These are phyloP conservation scores for Ganoderma multipileum DNA, from an alignment of 1,284 basidiomycete genomes.

Conservation along the genomic window DNA sequence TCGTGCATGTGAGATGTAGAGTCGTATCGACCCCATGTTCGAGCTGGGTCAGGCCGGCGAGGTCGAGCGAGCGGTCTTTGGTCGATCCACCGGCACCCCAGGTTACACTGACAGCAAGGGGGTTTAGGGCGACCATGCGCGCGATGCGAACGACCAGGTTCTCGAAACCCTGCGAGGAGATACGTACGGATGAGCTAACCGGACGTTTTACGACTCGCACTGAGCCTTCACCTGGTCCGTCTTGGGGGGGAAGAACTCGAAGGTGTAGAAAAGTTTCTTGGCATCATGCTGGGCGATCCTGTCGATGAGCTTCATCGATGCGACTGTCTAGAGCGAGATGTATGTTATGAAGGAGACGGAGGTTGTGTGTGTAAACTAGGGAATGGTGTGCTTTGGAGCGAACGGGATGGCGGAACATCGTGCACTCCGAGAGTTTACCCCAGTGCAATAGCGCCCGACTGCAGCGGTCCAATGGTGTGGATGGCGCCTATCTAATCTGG, in stretches of 20 bases:
- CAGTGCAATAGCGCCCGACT: background rate
- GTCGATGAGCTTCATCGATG: conserved; percentile 71
- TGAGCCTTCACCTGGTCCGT: conserved; percentile 74
- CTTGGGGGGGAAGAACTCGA: conserved; percentile 96
- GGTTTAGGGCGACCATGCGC: conserved; percentile 72
- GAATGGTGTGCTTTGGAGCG: conserved; percentile 6
- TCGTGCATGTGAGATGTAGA: conserved; percentile 97
- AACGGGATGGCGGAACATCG: conserved; percentile 8
- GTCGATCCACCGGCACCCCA: conserved; percentile 99
- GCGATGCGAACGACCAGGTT: conserved; percentile 86
- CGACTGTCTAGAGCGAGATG: background rate
- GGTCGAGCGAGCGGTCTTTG: conserved; percentile 85
- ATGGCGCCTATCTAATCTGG: conserved; percentile 30
- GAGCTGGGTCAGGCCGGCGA: conserved; percentile 76
- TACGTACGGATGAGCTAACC: conserved; percentile 19
- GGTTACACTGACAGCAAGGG: conserved; percentile 87
- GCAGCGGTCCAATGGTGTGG: background rate
- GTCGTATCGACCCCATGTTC: conserved; percentile 85
- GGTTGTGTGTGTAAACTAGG: background rate
- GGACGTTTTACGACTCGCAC: conserved; percentile 19
- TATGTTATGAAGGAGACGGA: conserved; percentile 10
- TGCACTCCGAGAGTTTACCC: background rate
- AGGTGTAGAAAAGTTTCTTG: conserved; percentile 77
- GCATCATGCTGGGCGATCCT: conserved; percentile 58
- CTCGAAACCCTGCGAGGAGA: conserved; percentile 71